phyloP scores from a whole-genome alignment of 1,284 basidiomycete species.

The Malassezia restricta region DNA sequence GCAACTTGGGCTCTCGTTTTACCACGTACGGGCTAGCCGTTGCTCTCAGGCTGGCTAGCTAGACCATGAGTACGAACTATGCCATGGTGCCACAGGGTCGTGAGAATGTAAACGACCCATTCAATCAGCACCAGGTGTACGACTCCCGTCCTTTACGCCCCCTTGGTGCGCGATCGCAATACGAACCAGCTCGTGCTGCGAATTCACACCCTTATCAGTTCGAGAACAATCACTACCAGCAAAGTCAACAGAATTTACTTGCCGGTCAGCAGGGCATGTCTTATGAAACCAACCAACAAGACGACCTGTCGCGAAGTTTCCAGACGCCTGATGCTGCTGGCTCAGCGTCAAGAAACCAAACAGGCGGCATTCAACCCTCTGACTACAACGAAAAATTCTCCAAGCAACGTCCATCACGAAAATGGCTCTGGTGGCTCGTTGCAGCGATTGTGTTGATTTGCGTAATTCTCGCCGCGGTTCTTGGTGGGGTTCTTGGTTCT shows the following conservation, averaged over 20 bases:
- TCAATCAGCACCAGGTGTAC: background rate
- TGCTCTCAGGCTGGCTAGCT: background rate
- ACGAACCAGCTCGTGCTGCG: background rate
- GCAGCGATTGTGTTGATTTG: conserved; percentile 43
- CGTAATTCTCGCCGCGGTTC: conserved; percentile 62
- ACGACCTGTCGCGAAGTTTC: no score
- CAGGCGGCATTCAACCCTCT: background rate
- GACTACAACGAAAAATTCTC: background rate
- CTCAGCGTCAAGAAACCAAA: background rate
- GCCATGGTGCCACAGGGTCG: background rate
- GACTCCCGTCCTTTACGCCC: background rate
- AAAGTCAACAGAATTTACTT: no score
- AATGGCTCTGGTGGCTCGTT: conserved; percentile 17
- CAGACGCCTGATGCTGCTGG: background rate
- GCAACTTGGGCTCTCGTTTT: no score
- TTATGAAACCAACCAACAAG: no score
- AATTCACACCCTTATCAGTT: background rate
- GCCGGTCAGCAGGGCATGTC: no score
- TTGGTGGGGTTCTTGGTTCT: conserved; percentile 64
- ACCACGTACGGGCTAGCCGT: no score
- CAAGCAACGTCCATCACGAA: background rate
- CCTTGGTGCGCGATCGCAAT: background rate
- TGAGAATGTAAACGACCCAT: background rate
- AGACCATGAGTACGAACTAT: background rate
- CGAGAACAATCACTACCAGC: no score